Evolutionary conservation across 106 monocot species (phyloP), one percentile per base, ranked within the genome.

Genomic region (Dactylorhiza incarnata): DNA sequence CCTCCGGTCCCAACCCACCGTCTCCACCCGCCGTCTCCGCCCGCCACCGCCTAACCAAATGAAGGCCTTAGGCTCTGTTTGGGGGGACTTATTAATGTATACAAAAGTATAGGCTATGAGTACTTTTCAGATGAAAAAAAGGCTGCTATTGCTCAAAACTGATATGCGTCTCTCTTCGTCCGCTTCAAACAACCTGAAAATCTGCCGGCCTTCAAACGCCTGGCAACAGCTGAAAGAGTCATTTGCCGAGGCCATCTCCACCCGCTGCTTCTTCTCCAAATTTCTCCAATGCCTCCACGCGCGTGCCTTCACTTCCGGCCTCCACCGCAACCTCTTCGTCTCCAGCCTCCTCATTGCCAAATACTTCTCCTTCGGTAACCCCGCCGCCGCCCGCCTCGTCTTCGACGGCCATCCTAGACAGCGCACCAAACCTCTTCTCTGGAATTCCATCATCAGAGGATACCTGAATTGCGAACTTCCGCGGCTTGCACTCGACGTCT

Each of bases 361-460:
- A 25, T 87, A 91, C 81, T 87, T 85, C 83, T 59, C 71, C 22
- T 85, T 89, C 54, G 72, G 78, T 1, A 78, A 81, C 68, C 6
- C 72, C 58, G 15, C 22, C 2, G 13, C 22, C 48, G 83, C 91
- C 45, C 79, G 79, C 16, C 17, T 9, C 13, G 78, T 91, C 14
- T 91, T 94, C 75, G 75, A 78, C 68, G 13, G 11, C 2, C 78
- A 19, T 5, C 62, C 48, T 7, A 3, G 16, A 49, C 49, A 26
- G 24, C 44, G 25, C 2, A 71, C 72, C 0, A 94, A 94, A 67
- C 19, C 87, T 37, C 86, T 94, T 24, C 73, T 91, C 2, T 94
- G 89, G 86, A 94, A 94, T 22, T 67, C 89, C 6, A 74, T 94
- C 25, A 87, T 94, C 14, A 81, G 76, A 26, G 91, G 89, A 1